These are phyloP conservation scores for Nepenthes gracilis DNA, from an alignment of 148 eudicot species.

Conservation along the genomic window DNA sequence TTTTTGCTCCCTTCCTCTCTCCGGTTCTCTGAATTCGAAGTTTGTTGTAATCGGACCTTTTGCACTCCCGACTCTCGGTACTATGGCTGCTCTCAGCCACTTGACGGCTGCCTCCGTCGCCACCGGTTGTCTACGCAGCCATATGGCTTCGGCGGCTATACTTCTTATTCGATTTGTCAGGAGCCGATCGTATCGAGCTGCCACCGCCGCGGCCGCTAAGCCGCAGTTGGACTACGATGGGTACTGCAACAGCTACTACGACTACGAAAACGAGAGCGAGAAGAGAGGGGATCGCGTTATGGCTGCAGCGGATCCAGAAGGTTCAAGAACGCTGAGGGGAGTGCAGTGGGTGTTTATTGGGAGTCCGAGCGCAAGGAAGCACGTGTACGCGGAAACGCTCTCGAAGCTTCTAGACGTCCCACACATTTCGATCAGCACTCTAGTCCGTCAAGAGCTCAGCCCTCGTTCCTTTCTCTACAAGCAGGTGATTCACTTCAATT, in stretches of 20 bases:
- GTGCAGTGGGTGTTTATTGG: conserved; percentile 47
- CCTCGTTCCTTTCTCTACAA: conserved; percentile 26
- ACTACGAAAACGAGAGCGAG: conserved; percentile 3
- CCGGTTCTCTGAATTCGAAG: too few species aligned
- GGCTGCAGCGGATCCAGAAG: conserved; percentile 9
- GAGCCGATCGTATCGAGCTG: conserved; percentile 7
- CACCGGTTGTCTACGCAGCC: not conserved
- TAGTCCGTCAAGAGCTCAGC: conserved; percentile 28
- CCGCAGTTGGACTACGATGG: conserved; percentile 26
- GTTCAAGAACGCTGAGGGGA: conserved; percentile 10
- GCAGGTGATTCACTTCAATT: conserved; percentile 10
- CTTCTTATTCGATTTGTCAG: not conserved
- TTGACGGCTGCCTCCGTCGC: conserved; percentile 1
- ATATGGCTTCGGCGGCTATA: not conserved
- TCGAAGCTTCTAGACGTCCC: conserved; percentile 28
- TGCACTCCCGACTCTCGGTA: too few species aligned
- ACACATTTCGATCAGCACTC: conserved; percentile 19
- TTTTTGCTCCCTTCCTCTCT: too few species aligned
- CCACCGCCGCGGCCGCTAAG: conserved; percentile 20
- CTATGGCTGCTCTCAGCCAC: conserved; percentile 12
- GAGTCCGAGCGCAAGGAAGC: conserved; percentile 25
- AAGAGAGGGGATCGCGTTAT: not conserved
- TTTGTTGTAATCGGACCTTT: too few species aligned
- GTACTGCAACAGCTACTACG: conserved; percentile 6
- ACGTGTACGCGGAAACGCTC: conserved; percentile 23